Evolutionary conservation across 306 rosid genomes (phyloP), one percentile per base, ranked within the genome.

Genomic region (Sechiopsis laciniata): DNA sequence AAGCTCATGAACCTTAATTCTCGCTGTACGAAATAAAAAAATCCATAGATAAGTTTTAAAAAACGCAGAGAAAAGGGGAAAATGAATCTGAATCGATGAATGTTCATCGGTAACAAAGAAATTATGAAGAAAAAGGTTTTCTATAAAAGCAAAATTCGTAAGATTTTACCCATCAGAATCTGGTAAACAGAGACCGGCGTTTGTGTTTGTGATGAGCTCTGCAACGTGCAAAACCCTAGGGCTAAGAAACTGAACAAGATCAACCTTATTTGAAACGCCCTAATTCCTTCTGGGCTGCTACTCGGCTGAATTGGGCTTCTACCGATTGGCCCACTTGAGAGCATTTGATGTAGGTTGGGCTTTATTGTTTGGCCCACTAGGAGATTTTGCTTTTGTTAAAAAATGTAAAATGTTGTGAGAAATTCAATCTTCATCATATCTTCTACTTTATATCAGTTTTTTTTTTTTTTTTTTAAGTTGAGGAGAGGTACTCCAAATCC

Each of bases 1-100:
- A 72, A 94, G 75, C 85, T 94, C 99, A 65, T 94, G 91, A 55
- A 91, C 97, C 90, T 88, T 94, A 84, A 95, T 91, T 83, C 99
- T 91, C 58, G 99, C 99, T 95, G 82, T 3, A 69, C 64, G n/a
- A 64, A 75, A 54, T 22, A 32, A 26, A 32, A 7, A 7, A 40
- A 40, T 40, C 29, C 29, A 26, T 26, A 7, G 9, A 40, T 6
- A 40, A 40, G 6, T 5, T 40, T 40, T 6, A 40, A 40, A 8
- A n/a, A 16, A 54, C 22, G 15, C 2, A 40, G 1, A 20, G 19
- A 10, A 1, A 55, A 26, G 99, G 73, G 3, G 50, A 32, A 48
- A 26, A 32, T 42, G 10, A 48, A 54, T 1, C 0, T 0, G 16
- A n/a, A 70, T 1, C 21, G 13, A 46, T 20, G 35, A 22, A 50